These are phyloP conservation scores for Hemisphaericaspora nanyangensis DNA, from an alignment of 805 yeast genomes.

Conservation along the genomic window DNA sequence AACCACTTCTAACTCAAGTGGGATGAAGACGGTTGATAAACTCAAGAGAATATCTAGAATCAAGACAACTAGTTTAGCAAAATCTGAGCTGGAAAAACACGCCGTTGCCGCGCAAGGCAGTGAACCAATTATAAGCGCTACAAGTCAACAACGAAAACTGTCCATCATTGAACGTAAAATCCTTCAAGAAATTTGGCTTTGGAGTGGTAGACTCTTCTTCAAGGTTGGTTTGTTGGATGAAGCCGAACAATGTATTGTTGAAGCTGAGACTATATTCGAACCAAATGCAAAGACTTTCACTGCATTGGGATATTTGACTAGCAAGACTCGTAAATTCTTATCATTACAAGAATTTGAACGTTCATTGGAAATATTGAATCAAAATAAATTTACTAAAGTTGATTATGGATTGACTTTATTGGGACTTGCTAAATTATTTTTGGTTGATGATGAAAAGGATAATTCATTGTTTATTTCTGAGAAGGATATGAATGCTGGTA, in stretches of 20 bases:
- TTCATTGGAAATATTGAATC: conserved; percentile 45
- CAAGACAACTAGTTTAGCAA: background rate
- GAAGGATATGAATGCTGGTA: conserved; percentile 57
- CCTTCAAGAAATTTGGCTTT: conserved; percentile 68
- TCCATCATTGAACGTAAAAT: conserved; percentile 41
- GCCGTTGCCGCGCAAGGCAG: background rate
- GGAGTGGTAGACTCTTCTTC: conserved; percentile 64
- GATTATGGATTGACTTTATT: conserved; percentile 49
- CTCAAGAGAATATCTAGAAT: conserved; percentile 7
- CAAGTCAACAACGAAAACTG: too few relatives aligned
- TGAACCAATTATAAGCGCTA: background rate
- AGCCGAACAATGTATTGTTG: conserved; percentile 67
- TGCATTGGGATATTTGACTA: conserved; percentile 44
- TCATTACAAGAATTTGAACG: conserved; percentile 65
- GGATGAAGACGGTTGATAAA: conserved; percentile 4
- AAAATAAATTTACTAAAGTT: conserved; percentile 18
- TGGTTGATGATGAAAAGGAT: conserved; percentile 34
- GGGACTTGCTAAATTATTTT: conserved; percentile 50
- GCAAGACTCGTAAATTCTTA: conserved; percentile 39
- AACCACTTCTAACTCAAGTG: background rate
- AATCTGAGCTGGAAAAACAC: background rate
- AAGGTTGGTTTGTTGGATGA: conserved; percentile 53
- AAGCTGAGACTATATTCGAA: conserved; percentile 53
- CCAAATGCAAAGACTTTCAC: conserved; percentile 49
- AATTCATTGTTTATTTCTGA: conserved; percentile 46